Percentiles rank a stretch among this genome's conserved stretches.
Conservation (phyloP, 2,329 filamentous ascomycete genomes). For the Fusarium sp. region DNA sequence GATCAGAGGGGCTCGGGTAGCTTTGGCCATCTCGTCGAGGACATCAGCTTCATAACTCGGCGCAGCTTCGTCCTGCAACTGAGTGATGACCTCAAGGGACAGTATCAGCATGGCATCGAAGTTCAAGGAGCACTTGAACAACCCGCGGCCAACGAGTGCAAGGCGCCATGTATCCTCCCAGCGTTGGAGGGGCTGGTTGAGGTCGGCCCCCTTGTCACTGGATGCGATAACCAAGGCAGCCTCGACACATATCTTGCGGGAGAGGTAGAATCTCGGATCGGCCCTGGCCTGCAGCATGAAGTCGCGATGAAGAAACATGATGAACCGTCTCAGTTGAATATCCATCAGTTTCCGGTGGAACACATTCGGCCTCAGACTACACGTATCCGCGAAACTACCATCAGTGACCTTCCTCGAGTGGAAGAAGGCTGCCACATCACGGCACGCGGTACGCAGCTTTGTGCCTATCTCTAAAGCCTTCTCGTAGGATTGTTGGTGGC, state of each 20-base stretch:
- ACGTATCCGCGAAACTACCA: background rate
- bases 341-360: conserved; percentile 43
- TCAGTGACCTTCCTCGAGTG: conserved; percentile 8
- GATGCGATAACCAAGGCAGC: conserved; percentile 41
- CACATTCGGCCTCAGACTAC: conserved; percentile 26
- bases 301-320: conserved; percentile 44
- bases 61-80: conserved; percentile 39
- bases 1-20: conserved; percentile 35
- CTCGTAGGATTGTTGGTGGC: conserved; percentile 35
- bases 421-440: conserved; percentile 41
- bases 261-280: conserved; percentile 42
- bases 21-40: conserved; percentile 40
- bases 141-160: conserved; percentile 41
- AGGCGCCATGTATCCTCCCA: conserved; percentile 41
- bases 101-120: conserved; percentile 43
- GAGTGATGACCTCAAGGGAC: conserved; percentile 38
- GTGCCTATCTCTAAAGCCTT: conserved; percentile 32
- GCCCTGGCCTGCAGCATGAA: conserved; percentile 42
- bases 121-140: conserved; percentile 44
- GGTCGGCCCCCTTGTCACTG: conserved; percentile 23
- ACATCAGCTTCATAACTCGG: conserved; percentile 35
- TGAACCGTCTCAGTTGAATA: conserved; percentile 42
- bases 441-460: conserved; percentile 37
- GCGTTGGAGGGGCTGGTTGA: conserved; percentile 21
- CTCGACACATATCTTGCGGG: conserved; percentile 42